Base-by-base conservation (phyloP, 106 monocot genomes). In the Allium sativum region DNA sequence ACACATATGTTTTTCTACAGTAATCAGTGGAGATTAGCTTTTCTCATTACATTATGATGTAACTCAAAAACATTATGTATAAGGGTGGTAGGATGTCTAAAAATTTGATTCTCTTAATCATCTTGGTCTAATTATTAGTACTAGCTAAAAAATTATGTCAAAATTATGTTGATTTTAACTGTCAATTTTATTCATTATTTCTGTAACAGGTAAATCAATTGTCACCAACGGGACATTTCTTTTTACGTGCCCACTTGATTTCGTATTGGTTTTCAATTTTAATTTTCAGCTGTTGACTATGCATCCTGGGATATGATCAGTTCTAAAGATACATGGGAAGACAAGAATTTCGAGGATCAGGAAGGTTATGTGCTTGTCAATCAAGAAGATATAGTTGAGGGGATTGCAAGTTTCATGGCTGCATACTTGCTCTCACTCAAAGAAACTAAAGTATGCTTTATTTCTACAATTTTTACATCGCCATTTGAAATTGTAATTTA, bases 361-460 rank as follows among this genome's bases (percentile, higher is more conserved):
- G 87, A 80, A 62, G 79, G 62, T 67, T 95, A 76, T 71, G 74
- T 95, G 70, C 73, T 86, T 62, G 86, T 95, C 53, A 83, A 58
- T 20, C 78, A 95, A 76, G 94, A 95, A 57, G 90, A 95, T 62
- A 87, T 90, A 42, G 81, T 81, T 18, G 94, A 95, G 56, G 90
- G 86, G 46, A 82, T 95, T 64, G 81, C 89, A 2, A 77, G 79
- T 61, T 95, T 90, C 74, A 90, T 90, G 81, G 86, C 94, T 62
- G 72, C 90, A 31, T 95, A 90, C 64, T 55, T 95, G 58, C 55
- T 81, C 41, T 95, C 94, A n/a, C 69, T 95, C 12, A 82, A 90
- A 59, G 63, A 86, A 72, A 81, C 86, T 41, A 95, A 95, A 64
- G 94, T 95, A 79, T 59, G 72, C 48, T 62, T 50, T 12, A 15